Evolutionary conservation across 2,329 filamentous ascomycete genomes (phyloP), one percentile per base, ranked within the genome.

Genomic region (Aspergillus awamori): DNA sequence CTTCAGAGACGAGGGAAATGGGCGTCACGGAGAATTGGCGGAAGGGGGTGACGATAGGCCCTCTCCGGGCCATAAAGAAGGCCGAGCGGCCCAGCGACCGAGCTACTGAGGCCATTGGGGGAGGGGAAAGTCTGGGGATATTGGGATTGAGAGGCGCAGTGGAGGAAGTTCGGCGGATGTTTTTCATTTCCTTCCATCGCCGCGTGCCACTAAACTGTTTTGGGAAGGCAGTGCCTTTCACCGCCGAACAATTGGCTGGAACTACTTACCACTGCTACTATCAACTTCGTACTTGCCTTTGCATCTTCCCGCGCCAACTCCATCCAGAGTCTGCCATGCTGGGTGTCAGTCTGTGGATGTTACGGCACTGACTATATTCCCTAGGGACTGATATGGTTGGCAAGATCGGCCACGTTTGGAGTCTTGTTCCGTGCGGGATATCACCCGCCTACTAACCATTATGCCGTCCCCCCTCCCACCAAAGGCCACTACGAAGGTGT

Each of bases 401-500:
- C 33, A 36, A 36, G 4, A 2, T 15, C 13, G 11, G 4, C 33
- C 33, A 36, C 10, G 4, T 36, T 13, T 36, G 33, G 33, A 36
- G 11, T 36, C 33, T 36, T 36, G 33, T 36, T 36, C 33, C 33
- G 33, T 36, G 33, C 33, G 33, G 30, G 33, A 36, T 36, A 36
- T 36, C 33, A 5, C 33, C 33, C 33, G 33, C 33, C 10, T 13
- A 36, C 33, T 36, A 36, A 36, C 11, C 28, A 62, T 53, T 58
- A 67, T 66, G 63, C 53, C 62, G 41, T 59, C 54, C 52, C 58
- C 59, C 20, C 17, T 58, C 8, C 45, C 60, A n/a, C 17, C 53
- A 28, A 17, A 17, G 28, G n/a, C 41, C 43, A n/a, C 57, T 11
- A 72, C 66, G 53, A 82, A 81, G 65, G 51, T 78, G 57, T 95